Evolutionary conservation across 78 protist genomes (phyloP), one percentile per base, ranked within the genome.

Genomic region (Pigoraptor vietnamica): DNA sequence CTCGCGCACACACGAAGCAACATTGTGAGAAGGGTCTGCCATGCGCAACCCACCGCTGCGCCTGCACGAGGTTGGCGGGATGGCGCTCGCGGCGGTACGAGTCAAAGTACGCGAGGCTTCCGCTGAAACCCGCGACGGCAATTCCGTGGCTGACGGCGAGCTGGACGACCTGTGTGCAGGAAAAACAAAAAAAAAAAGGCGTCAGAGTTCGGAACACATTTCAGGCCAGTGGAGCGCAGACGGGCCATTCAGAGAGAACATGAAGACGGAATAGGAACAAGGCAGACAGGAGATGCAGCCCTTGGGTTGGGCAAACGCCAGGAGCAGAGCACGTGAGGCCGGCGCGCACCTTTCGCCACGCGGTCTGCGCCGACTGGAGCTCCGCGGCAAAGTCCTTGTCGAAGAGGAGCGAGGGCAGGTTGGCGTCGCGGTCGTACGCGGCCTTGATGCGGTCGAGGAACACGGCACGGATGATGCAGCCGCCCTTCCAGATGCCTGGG

Each of bases 391-490:
- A 95, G 91, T 93, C 96, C 39, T 81, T n/a, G 91, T 97, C 98
- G 33, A 95, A 34, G 32, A 98, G 87, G 39, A 98, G 94, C 88
- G 92, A 93, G 39, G 89, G 90, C 39, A 98, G 91, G 34, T 93
- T 55, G 37, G 98, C 90, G 93, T 98, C 37, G 25, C 37, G 32
- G 36, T 95, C 97, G 91, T 86, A 98, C 87, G 99, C 99, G 1
- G 89, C 93, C 88, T 91, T 96, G 92, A 98, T 98, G 37, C 37
- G 23, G 83, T 95, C 98, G 36, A 98, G 90, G 91, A 98, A 97
- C 32, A 89, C 92, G 39, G 98, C 86, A 40, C 99, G 94, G 94
- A 99, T 98, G 95, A 99, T 99, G 95, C 99, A 99, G 87, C 99
- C 99, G 25, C 97, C 98, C 33, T 97, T 37, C 99, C 99, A 99